A percentile compares a stretch with the other conserved stretches of the same genome.
Conservation (phyloP, 192 early-diverging fungal genomes). For the Coemansia reversa region DNA sequence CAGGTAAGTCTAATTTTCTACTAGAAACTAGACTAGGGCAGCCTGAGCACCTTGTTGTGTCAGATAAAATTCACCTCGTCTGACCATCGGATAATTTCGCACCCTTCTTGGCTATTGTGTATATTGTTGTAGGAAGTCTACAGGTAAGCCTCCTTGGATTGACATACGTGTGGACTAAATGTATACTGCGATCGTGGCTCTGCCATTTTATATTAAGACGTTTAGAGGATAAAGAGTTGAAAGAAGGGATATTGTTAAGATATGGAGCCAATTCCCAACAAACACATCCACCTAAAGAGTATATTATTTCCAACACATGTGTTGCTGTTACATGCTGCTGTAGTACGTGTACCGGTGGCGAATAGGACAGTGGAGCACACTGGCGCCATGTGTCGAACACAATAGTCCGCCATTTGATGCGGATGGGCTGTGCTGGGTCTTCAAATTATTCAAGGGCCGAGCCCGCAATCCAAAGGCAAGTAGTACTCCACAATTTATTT, state of each 20-base stretch:
- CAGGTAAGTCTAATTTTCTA: too few relatives aligned
- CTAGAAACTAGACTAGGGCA: too few relatives aligned
- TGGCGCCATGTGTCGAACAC: constrained; percentile 51
- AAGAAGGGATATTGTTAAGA: background rate
- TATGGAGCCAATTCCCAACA: background rate
- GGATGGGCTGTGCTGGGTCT: constrained; percentile 51
- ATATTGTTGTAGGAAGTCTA: constrained; percentile 25
- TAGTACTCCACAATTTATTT: constrained; percentile 3
- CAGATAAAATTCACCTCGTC: background rate
- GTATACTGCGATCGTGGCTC: background rate
- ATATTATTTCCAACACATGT: background rate
- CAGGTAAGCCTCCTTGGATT: constrained; percentile 21
- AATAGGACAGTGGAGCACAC: constrained; percentile 51
- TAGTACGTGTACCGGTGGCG: constrained; percentile 57
- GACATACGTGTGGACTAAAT: too few relatives aligned
- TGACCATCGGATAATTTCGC: background rate
- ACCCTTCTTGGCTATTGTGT: background rate
- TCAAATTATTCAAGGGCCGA: constrained; percentile 54
- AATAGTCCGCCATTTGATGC: constrained; percentile 52
- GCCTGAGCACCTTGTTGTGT: too few relatives aligned
- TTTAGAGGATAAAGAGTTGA: background rate
- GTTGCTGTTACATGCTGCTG: constrained; percentile 3
- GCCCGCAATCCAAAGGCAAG: constrained; percentile 39
- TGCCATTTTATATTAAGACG: background rate
- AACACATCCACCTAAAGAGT: background rate